Percentiles rank a stretch among this genome's conserved stretches.
Conservation (phyloP, 352 stramenopile genomes). For the Phytophthora palmivora region DNA sequence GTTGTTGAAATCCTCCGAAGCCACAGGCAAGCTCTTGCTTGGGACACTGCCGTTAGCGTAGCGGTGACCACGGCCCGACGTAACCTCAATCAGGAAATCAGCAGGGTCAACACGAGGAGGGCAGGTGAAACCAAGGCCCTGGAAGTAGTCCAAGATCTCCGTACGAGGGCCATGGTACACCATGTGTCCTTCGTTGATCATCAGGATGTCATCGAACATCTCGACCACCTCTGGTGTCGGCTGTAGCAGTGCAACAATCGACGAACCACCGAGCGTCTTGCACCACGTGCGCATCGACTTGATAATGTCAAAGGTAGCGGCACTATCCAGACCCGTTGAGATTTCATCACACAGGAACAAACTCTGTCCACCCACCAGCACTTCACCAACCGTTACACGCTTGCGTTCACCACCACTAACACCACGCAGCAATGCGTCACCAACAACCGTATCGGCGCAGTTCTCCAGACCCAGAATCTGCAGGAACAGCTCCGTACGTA, state of each 20-base stretch:
- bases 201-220: conserved; percentile 96
- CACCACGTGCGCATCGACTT: conserved; percentile 61
- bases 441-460: conserved; percentile 95
- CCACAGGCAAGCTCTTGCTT: conserved; percentile 35
- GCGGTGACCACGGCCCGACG: conserved; percentile 56
- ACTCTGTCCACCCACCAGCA: conserved; percentile 56
- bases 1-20: conserved; percentile 62
- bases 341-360: conserved; percentile 85
- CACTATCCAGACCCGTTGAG: conserved; percentile 63
- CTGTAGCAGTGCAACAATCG: conserved; percentile 48
- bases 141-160: conserved; percentile 88
- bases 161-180: conserved; percentile 92
- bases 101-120: conserved; percentile 70
- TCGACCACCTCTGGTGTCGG: conserved; percentile 92
- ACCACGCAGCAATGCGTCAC: conserved; percentile 84
- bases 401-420: conserved; percentile 91
- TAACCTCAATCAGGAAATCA: conserved; percentile 78
- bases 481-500: conserved; percentile 80
- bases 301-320: conserved; percentile 63
- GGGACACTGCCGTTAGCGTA: conserved; percentile 53
- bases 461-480: conserved; percentile 85
- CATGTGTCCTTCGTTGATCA: conserved; percentile 93
- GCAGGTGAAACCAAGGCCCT: conserved; percentile 72
- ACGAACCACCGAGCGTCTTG: conserved; percentile 43
- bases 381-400: conserved; percentile 85